A percentile compares a stretch with the other conserved stretches of the same genome.
Conservation (phyloP, 371 early-diverging fungal species). For the Smittium mucronatum region DNA sequence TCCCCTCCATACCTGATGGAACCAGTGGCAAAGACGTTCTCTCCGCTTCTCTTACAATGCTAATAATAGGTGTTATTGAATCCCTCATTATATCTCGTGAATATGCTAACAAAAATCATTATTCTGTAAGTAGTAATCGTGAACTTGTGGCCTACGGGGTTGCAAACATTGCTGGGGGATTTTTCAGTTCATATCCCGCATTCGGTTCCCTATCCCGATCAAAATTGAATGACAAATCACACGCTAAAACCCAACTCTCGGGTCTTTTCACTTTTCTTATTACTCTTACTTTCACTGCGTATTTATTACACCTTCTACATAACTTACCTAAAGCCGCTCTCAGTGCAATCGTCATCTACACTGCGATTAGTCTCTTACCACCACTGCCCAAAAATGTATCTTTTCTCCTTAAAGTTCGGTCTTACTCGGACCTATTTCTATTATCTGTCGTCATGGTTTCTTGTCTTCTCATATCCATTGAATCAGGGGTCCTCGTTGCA, state of each 20-base stretch:
- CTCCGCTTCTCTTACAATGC: constrained; percentile 59
- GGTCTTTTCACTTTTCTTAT: constrained; percentile 63
- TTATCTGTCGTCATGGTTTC: constrained; percentile 64
- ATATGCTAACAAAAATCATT: constrained; percentile 74
- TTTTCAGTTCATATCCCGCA: constrained; percentile 75
- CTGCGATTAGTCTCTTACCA: constrained; percentile 66
- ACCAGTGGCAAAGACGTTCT: constrained; percentile 50
- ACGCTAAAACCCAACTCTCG: constrained; percentile 77
- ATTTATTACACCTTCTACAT: constrained; percentile 65
- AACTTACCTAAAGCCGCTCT: constrained; percentile 77
- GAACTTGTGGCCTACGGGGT: constrained; percentile 87
- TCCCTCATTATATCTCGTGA: constrained; percentile 80
- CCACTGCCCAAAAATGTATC: constrained; percentile 62
- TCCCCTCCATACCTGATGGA: constrained; percentile 41
- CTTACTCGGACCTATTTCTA: constrained; percentile 74
- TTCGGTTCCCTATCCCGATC: constrained; percentile 84
- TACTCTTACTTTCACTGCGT: constrained; percentile 61
- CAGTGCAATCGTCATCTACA: constrained; percentile 72
- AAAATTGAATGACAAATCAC: constrained; percentile 77
- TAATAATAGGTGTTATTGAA: constrained; percentile 92
- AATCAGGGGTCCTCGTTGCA: constrained; percentile 79
- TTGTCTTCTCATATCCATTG: constrained; percentile 72
- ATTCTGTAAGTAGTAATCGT: constrained; percentile 78
- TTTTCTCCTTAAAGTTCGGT: constrained; percentile 67
- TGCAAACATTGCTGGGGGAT: constrained; percentile 63